Evolutionary conservation across 2,329 filamentous ascomycete species (phyloP).

Genomic region (Nemania sp.): DNA sequence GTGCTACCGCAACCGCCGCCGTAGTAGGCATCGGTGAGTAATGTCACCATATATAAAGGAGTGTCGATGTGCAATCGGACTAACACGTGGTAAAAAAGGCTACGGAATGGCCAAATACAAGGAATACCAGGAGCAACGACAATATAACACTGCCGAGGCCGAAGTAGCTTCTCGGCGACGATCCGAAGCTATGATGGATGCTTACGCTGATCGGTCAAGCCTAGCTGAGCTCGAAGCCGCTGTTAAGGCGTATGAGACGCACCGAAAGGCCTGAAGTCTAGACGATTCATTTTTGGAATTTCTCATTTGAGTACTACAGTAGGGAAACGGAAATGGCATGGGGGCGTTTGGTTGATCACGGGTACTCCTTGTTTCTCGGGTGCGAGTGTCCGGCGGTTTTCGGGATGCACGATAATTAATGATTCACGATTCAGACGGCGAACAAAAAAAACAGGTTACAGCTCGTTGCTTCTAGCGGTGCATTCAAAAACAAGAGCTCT

Average conservation of each 20-base stretch:
- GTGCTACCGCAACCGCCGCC: slow-evolving; percentile 50
- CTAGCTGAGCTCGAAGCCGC: slow-evolving; percentile 63
- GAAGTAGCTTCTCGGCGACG: slow-evolving; percentile 50
- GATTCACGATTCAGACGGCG: slow-evolving; percentile 25
- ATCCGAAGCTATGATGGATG: slow-evolving; percentile 59
- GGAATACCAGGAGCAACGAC: slow-evolving; percentile 43
- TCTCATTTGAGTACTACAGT: background rate
- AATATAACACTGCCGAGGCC: slow-evolving; percentile 47
- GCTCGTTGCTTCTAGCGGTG: slow-evolving; percentile 3
- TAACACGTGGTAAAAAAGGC: slow-evolving; percentile 36
- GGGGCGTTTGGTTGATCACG: slow-evolving; percentile 7
- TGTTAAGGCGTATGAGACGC: slow-evolving; percentile 59
- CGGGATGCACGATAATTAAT: slow-evolving; percentile 19
- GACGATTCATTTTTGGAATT: background rate
- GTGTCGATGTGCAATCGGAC: slow-evolving; percentile 14
- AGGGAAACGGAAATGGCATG: background rate
- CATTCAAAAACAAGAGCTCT: background rate
- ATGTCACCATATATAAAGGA: background rate
- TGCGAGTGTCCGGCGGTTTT: background rate
- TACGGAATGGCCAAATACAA: slow-evolving; percentile 51
- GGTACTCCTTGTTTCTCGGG: background rate
- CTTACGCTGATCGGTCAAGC: slow-evolving; percentile 63
- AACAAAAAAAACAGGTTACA: slow-evolving; percentile 11
- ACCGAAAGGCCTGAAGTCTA: slow-evolving; percentile 32
- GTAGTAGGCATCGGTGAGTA: slow-evolving; percentile 52